phyloP scores from a whole-genome alignment of 2,329 filamentous ascomycete genomes.

The Exophiala bonariae region DNA sequence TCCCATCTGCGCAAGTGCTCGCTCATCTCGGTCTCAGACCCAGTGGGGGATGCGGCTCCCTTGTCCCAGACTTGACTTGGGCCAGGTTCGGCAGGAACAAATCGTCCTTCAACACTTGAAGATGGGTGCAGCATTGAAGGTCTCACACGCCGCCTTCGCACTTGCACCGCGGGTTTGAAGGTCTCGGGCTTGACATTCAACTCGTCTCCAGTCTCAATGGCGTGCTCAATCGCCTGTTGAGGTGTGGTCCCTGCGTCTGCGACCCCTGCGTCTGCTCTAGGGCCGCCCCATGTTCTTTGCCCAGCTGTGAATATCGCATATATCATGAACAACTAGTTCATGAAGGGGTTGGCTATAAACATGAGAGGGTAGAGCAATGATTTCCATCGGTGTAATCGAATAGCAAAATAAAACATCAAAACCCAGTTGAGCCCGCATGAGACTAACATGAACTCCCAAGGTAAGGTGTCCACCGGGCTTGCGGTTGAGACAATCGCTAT shows the following conservation, averaged over 20 bases:
- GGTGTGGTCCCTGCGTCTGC: slow-evolving; percentile 75
- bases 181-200: slow-evolving; percentile 87
- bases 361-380: slow-evolving; percentile 93
- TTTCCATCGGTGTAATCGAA: slow-evolving; percentile 84
- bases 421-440: slow-evolving; percentile 91
- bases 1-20: slow-evolving; percentile 11
- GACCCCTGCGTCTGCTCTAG: slow-evolving; percentile 80
- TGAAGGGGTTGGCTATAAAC: slow-evolving; percentile 93
- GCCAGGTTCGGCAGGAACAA: slow-evolving; percentile 68
- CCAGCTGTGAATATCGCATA: slow-evolving; percentile 95
- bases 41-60: slow-evolving; percentile 10
- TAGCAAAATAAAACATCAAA: slow-evolving; percentile 94
- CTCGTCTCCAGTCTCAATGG: slow-evolving; percentile 77
- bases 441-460: slow-evolving; percentile 89
- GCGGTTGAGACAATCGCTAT: slow-evolving; percentile 83
- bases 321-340: slow-evolving; percentile 98
- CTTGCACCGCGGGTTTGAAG: slow-evolving; percentile 57
- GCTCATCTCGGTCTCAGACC: slow-evolving; percentile 10
- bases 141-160: slow-evolving; percentile 24
- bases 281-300: slow-evolving; percentile 93
- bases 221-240: slow-evolving; percentile 79
- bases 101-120: slow-evolving; percentile 73
- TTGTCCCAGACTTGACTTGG: slow-evolving; percentile 57
- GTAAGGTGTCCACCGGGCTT: slow-evolving; percentile 74
- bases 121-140: slow-evolving; percentile 67